These are phyloP conservation scores for Centaurea solstitialis DNA, from an alignment of 129 eudicot genomes.

Conservation along the genomic window DNA sequence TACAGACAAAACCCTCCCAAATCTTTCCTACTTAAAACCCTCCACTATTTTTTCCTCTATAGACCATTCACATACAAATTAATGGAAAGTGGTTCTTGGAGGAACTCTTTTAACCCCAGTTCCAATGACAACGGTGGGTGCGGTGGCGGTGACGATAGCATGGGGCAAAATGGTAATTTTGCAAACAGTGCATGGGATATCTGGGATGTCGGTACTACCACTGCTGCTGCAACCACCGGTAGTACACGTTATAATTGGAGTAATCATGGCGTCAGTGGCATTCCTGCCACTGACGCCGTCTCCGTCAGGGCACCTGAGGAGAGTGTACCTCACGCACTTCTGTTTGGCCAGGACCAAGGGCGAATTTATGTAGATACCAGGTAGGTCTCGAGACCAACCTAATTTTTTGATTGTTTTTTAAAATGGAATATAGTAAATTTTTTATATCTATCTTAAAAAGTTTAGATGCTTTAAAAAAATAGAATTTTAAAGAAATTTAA, in stretches of 20 bases:
- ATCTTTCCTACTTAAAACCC: constrained; percentile 8
- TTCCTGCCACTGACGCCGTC: constrained; percentile 1
- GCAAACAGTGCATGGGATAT: constrained; percentile 46
- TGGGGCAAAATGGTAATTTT: constrained; percentile 34
- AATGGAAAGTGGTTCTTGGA: constrained; percentile 54
- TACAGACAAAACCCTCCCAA: constrained; percentile 21
- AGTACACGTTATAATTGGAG: constrained; percentile 25
- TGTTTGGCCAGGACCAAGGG: not conserved
- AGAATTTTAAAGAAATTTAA: too few species aligned
- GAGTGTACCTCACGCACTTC: constrained; percentile 32
- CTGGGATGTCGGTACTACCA: constrained; percentile 23
- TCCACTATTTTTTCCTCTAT: not conserved
- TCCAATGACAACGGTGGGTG: constrained; percentile 6
- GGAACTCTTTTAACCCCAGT: constrained; percentile 21
- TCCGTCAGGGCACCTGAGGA: not conserved
- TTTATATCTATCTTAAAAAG: too few species aligned
- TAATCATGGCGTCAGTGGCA: not conserved
- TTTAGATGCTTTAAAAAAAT: too few species aligned
- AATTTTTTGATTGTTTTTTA: too few species aligned
- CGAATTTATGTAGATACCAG: too few species aligned
- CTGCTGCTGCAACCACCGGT: not conserved
- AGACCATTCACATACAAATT: constrained; percentile 6
- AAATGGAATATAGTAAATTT: too few species aligned
- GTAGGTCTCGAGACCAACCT: too few species aligned
- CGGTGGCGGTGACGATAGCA: constrained; percentile 3